Percentiles rank a stretch among this genome's conserved stretches.
Evolutionary conservation across 805 yeast species (phyloP).

Genomic region (Sugiyamaella mastotermitis): DNA sequence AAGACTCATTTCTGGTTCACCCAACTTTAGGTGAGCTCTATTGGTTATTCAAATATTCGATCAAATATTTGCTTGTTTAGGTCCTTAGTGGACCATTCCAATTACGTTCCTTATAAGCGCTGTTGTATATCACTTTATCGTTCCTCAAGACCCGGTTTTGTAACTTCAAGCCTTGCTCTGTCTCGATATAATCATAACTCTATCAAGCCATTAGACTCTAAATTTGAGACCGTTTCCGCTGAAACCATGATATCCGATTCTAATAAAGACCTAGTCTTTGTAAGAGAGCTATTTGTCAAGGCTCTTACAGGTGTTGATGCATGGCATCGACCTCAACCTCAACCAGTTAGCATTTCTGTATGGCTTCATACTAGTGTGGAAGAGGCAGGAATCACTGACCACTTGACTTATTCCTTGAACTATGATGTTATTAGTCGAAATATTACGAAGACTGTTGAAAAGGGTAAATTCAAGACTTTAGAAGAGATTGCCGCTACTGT

Average conservation of each 20-base stretch:
- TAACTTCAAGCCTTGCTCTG: no score
- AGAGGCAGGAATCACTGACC: conserved; percentile 74
- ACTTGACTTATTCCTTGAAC: conserved; percentile 74
- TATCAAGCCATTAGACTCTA: no score
- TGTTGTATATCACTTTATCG: no score
- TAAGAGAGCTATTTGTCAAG: conserved; percentile 52
- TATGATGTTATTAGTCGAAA: conserved; percentile 78
- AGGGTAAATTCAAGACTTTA: conserved; percentile 34
- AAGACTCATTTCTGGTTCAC: no score
- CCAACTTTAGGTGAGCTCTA: no score
- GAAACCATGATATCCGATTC: neutral
- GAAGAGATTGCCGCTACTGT: conserved; percentile 43
- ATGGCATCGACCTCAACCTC: conserved; percentile 62
- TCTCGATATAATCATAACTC: no score
- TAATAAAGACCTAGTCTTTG: conserved; percentile 36
- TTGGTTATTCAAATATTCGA: no score
- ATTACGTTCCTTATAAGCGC: no score
- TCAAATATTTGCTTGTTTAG: no score
- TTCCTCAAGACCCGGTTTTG: no score
- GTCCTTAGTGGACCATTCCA: no score
- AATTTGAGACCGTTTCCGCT: no score
- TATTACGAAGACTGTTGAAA: conserved; percentile 47
- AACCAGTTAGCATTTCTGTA: conserved; percentile 58
- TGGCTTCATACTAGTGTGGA: conserved; percentile 60
- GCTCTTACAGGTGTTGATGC: conserved; percentile 69